These are phyloP conservation scores for Apiospora saccharicola DNA, from an alignment of 2,329 filamentous ascomycete species.

Conservation along the genomic window DNA sequence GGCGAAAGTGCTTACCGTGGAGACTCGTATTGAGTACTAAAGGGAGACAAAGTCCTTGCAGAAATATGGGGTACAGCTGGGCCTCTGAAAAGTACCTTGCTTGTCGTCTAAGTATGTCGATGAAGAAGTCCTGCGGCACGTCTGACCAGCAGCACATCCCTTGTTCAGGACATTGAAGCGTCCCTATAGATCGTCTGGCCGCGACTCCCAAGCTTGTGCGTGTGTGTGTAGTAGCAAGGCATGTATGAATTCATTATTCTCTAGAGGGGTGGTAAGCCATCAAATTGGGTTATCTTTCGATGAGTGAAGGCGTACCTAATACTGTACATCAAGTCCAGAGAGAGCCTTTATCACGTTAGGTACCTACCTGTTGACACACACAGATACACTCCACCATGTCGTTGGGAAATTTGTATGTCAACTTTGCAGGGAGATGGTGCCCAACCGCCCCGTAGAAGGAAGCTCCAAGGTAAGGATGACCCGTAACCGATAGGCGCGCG, in stretches of 20 bases:
- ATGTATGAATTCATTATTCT: background rate
- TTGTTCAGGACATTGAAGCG: background rate
- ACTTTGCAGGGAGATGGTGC: conserved; percentile 4
- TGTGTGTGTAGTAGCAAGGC: background rate
- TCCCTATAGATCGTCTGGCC: background rate
- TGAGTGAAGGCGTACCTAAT: too few relatives aligned
- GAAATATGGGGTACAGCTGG: background rate
- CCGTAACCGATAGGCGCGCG: background rate
- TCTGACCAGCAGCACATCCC: background rate
- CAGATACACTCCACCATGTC: background rate
- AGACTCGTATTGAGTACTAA: conserved; percentile 4
- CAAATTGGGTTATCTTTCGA: background rate
- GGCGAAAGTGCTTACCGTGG: background rate
- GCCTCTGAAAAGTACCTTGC: background rate
- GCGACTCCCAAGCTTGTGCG: background rate
- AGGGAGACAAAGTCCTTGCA: background rate
- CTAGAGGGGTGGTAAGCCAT: conserved; percentile 5
- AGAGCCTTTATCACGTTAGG: background rate
- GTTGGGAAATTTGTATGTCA: background rate
- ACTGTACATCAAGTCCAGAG: background rate
- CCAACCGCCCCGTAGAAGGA: background rate
- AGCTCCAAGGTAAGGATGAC: background rate
- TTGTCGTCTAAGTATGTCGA: background rate
- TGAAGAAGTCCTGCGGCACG: background rate
- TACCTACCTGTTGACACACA: background rate